These are phyloP conservation scores for Furcasterigmium sp. DNA, from an alignment of 2,329 filamentous ascomycete species.

Conservation along the genomic window DNA sequence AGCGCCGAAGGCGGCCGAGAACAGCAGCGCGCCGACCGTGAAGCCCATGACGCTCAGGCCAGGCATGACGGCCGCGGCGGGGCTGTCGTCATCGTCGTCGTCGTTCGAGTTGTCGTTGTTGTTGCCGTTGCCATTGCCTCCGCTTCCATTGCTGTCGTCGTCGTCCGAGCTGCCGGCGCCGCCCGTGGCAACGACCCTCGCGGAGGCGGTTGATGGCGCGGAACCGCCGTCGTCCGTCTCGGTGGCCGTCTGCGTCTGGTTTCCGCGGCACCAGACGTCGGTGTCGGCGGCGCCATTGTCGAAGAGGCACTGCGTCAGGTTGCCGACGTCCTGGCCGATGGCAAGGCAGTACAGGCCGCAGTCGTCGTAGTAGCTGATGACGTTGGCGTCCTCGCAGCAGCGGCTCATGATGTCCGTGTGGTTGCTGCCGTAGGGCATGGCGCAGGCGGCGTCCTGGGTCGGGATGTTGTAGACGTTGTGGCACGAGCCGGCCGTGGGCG, in stretches of 20 bases:
- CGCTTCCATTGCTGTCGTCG: slow-evolving; percentile 4
- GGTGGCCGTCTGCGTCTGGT: slow-evolving; percentile 30
- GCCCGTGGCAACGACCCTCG: slow-evolving; percentile 22
- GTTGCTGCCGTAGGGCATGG: slow-evolving; percentile 30
- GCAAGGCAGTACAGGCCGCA: slow-evolving; percentile 46
- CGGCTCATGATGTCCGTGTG: slow-evolving; percentile 34
- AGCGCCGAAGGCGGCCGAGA: slow-evolving; percentile 20
- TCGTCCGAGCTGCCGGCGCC: slow-evolving; percentile 2
- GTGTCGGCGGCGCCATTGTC: slow-evolving; percentile 27
- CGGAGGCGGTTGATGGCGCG: slow-evolving; percentile 22
- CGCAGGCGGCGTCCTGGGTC: slow-evolving; percentile 37
- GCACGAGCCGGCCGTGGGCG: background rate
- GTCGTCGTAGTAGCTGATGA: slow-evolving; percentile 38
- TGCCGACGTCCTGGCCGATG: slow-evolving; percentile 20
- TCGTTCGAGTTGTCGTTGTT: slow-evolving; percentile 1
- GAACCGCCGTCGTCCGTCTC: slow-evolving; percentile 19
- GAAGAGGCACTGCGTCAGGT: slow-evolving; percentile 29
- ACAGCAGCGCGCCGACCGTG: slow-evolving; percentile 27
- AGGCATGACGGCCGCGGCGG: background rate
- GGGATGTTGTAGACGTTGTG: slow-evolving; percentile 35
- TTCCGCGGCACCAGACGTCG: slow-evolving; percentile 39
- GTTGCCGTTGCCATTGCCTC: slow-evolving; percentile 7
- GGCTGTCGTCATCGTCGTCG: background rate
- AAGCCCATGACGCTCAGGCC: slow-evolving; percentile 24
- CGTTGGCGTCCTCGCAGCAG: slow-evolving; percentile 39